Evolutionary conservation across 805 yeast species (phyloP).

Genomic region (Candida ascalaphidarum): DNA sequence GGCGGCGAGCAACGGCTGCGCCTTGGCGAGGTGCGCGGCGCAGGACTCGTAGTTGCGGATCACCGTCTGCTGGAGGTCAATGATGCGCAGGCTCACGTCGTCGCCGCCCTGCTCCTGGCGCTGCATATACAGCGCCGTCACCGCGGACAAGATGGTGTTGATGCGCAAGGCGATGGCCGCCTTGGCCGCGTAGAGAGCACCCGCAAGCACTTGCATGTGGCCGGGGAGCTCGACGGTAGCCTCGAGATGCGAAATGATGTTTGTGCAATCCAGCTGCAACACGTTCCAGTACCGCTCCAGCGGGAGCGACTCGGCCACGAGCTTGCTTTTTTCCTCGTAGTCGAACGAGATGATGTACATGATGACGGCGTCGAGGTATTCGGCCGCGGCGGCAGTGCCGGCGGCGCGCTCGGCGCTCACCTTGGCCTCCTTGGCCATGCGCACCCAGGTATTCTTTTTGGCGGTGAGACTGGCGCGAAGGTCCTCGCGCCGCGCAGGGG

Average conservation of each 20-base stretch:
- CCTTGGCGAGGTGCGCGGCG: slow-evolving; percentile 14
- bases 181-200: too few species aligned
- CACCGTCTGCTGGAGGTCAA: slow-evolving; percentile 17
- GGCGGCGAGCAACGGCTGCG: too few species aligned
- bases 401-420: too few species aligned
- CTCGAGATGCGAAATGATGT: too few species aligned
- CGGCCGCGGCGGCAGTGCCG: too few species aligned
- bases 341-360: slow-evolving; percentile 27
- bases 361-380: slow-evolving; percentile 28
- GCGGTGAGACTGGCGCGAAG: slow-evolving; percentile 10
- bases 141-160: slow-evolving; percentile 15
- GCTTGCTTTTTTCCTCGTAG: slow-evolving; percentile 26
- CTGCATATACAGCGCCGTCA: slow-evolving; percentile 13
- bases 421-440: too few species aligned
- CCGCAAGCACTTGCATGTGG: too few species aligned
- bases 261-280: background rate
- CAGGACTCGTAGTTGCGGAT: slow-evolving; percentile 14
- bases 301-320: slow-evolving; percentile 10
- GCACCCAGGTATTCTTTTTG: slow-evolving; percentile 27
- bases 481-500: slow-evolving; percentile 6
- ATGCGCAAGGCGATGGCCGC: too few species aligned
- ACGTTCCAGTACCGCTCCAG: slow-evolving; percentile 25
- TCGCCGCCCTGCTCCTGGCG: slow-evolving; percentile 6
- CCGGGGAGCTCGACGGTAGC: too few species aligned
- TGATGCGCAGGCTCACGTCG: slow-evolving; percentile 13